These are phyloP conservation scores for Adansonia gregorii DNA, from an alignment of 441 rosid genomes.

Conservation along the genomic window DNA sequence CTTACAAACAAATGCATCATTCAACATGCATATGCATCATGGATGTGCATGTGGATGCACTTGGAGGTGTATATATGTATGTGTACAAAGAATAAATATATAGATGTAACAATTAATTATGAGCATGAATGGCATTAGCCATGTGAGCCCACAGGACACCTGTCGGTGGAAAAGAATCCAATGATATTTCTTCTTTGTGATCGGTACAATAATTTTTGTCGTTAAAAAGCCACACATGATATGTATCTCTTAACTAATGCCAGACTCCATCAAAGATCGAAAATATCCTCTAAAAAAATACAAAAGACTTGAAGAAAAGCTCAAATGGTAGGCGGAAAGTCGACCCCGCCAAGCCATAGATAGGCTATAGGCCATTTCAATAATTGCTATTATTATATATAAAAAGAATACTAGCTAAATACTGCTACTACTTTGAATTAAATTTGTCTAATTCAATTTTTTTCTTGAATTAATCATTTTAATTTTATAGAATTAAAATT, in stretches of 20 bases:
- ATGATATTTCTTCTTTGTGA: background rate
- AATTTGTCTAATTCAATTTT: too few species aligned
- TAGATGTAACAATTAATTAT: background rate
- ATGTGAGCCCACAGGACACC: background rate
- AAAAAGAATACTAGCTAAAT: too few species aligned
- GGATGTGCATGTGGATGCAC: background rate
- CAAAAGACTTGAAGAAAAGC: background rate
- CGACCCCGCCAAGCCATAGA: background rate
- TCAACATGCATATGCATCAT: background rate
- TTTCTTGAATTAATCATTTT: too few species aligned
- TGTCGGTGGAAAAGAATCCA: background rate
- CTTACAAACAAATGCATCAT: background rate
- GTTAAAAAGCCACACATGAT: background rate
- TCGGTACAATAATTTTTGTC: background rate
- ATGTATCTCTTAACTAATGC: background rate
- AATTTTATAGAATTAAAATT: too few species aligned
- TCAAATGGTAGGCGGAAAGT: conserved; percentile 10
- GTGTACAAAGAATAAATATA: background rate
- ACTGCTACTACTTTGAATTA: background rate
- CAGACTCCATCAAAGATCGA: background rate
- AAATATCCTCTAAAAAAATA: background rate
- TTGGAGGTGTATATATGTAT: too few species aligned
- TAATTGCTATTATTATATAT: too few species aligned
- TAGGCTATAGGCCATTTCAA: background rate
- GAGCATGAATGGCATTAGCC: background rate